A percentile compares a stretch with the other conserved stretches of the same genome.
phyloP scores from a whole-genome alignment of 208 protist genomes.

The Trypanosoma theileri region DNA sequence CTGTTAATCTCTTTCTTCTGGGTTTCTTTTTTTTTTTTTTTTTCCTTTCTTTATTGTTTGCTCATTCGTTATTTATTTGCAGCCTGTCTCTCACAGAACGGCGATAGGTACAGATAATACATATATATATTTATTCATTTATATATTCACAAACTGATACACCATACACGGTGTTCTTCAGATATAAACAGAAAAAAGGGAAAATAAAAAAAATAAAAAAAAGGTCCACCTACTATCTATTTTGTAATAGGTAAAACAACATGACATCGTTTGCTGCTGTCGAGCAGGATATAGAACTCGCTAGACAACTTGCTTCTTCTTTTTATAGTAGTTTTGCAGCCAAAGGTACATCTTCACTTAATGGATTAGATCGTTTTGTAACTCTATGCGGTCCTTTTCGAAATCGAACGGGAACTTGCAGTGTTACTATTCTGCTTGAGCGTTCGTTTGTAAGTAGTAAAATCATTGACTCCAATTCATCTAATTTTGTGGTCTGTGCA shows the following conservation, averaged over 20 bases:
- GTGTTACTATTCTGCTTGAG: conserved; percentile 4
- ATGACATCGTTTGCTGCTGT: conserved; percentile 2
- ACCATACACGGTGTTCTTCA: too few species aligned
- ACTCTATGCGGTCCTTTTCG: conserved; percentile 11
- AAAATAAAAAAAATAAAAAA: too few species aligned
- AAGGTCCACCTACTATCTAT: too few species aligned
- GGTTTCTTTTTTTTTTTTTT: conserved; percentile 4
- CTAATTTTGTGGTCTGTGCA: conserved; percentile 20
- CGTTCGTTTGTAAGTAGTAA: neutral
- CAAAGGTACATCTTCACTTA: neutral
- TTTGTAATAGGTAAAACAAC: neutral
- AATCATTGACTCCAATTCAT: neutral
- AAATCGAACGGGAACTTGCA: neutral
- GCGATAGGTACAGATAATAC: too few species aligned
- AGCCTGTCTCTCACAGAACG: neutral
- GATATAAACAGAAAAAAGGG: too few species aligned
- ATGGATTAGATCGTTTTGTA: neutral
- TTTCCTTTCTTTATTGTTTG: neutral
- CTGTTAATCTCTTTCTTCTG: neutral
- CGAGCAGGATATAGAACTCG: neutral
- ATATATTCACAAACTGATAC: too few species aligned
- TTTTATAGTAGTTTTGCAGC: neutral
- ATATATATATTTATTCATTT: too few species aligned
- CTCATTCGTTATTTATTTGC: conserved; percentile 1
- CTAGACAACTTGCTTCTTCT: neutral